These are phyloP conservation scores for Pseudozyma hubeiensis DNA, from an alignment of 1,284 basidiomycete species.

Conservation along the genomic window DNA sequence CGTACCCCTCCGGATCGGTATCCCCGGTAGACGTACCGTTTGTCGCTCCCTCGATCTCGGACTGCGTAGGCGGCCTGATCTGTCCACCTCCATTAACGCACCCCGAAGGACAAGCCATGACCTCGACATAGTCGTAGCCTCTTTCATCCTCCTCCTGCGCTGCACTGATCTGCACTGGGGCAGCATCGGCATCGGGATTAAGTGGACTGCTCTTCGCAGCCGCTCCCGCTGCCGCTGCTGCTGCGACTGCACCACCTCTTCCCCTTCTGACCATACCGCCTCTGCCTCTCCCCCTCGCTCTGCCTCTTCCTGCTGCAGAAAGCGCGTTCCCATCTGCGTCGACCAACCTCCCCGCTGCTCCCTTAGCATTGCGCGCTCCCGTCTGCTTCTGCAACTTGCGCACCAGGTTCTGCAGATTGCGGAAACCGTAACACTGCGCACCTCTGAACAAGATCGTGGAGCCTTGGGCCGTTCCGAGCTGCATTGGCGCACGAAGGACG, in stretches of 20 bases:
- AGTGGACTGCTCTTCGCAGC: slow-evolving; percentile 51
- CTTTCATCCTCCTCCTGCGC: slow-evolving; percentile 70
- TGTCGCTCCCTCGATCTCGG: slow-evolving; percentile 3
- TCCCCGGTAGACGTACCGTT: background rate
- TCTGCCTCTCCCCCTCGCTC: slow-evolving; percentile 16
- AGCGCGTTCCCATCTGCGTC: slow-evolving; percentile 34
- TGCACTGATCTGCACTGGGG: background rate
- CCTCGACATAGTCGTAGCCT: slow-evolving; percentile 94
- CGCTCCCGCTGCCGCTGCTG: slow-evolving; percentile 54
- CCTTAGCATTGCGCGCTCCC: slow-evolving; percentile 72
- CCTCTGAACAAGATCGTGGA: slow-evolving; percentile 81
- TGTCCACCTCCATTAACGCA: slow-evolving; percentile 99
- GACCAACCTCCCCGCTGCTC: slow-evolving; percentile 46
- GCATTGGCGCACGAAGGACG: slow-evolving; percentile 64
- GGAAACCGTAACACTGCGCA: slow-evolving; percentile 95
- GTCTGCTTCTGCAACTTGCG: slow-evolving; percentile 75
- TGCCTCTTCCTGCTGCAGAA: slow-evolving; percentile 2
- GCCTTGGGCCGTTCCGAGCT: background rate
- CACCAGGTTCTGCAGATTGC: slow-evolving; percentile 96
- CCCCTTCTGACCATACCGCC: slow-evolving; percentile 68
- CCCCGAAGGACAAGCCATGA: slow-evolving; percentile 98
- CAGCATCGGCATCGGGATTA: slow-evolving; percentile 18
- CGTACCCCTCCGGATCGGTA: slow-evolving; percentile 37
- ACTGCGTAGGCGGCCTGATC: slow-evolving; percentile 62
- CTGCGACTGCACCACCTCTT: slow-evolving; percentile 73